Evolutionary conservation across 2,329 filamentous ascomycete genomes (phyloP).

Genomic region (Davidsoniella eucalypti): DNA sequence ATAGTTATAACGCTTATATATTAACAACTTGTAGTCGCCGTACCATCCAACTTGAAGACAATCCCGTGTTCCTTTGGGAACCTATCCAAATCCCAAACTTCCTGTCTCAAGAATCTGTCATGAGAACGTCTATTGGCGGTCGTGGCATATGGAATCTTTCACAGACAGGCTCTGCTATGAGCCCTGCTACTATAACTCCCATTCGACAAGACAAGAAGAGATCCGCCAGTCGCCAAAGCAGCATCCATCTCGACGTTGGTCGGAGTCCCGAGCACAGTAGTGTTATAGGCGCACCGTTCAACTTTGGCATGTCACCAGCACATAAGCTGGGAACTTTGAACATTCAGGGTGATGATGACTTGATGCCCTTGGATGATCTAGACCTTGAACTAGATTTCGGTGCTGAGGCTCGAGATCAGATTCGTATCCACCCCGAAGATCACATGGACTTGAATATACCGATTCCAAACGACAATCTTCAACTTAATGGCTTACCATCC

Average conservation of each 20-base stretch:
- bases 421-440: neutral
- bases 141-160: neutral
- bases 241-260: constrained; percentile 9
- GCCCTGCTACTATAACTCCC: constrained; percentile 5
- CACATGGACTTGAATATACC: constrained; percentile 2
- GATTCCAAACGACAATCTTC: neutral
- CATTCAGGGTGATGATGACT: constrained; percentile 12
- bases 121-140: constrained; percentile 2
- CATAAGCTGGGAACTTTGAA: constrained; percentile 5
- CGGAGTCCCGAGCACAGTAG: constrained; percentile 9
- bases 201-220: neutral
- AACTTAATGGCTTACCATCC: too few relatives aligned
- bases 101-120: constrained; percentile 15
- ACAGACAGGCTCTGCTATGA: constrained; percentile 10
- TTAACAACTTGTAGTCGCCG: constrained; percentile 38
- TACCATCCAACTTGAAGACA: constrained; percentile 63
- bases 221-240: constrained; percentile 1
- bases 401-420: neutral
- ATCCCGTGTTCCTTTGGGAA: constrained; percentile 62
- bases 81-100: constrained; percentile 39
- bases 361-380: constrained; percentile 14
- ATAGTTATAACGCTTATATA: constrained; percentile 15
- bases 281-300: constrained; percentile 1
- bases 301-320: neutral
- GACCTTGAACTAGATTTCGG: constrained; percentile 12